Percentiles rank a stretch among this genome's conserved stretches.
Conservation (phyloP, 768 basidiomycete genomes). For the Boletus edulis region DNA sequence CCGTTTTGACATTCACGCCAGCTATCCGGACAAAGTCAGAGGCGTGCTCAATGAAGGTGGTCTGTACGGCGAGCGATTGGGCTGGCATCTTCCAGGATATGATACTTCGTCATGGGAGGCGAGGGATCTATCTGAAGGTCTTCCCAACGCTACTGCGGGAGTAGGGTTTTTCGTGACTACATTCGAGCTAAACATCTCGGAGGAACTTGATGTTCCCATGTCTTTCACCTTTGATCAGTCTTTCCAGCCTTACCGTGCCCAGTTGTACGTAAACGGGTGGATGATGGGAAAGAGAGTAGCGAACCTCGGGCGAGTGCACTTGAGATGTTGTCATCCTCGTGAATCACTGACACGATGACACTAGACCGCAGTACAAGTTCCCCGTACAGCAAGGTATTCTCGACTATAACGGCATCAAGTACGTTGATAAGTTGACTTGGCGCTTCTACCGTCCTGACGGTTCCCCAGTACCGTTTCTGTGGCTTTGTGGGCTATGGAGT, state of each 20-base stretch:
- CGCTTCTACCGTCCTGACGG: conserved; percentile 1
- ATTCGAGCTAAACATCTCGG: conserved; percentile 59
- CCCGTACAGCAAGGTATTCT: conserved; percentile 83
- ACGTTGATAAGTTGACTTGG: conserved; percentile 3
- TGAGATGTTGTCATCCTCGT: background rate
- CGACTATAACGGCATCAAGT: conserved; percentile 72
- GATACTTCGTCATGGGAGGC: conserved; percentile 57
- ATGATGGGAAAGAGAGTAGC: conserved; percentile 82
- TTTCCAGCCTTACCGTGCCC: conserved; percentile 66
- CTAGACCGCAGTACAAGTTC: conserved; percentile 75
- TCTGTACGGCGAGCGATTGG: conserved; percentile 63
- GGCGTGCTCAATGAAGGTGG: conserved; percentile 74
- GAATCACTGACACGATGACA: conserved; percentile 2
- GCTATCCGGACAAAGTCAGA: conserved; percentile 71
- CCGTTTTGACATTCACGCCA: conserved; percentile 27
- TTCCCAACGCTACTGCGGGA: conserved; percentile 58
- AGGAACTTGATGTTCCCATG: conserved; percentile 62
- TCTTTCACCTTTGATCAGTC: conserved; percentile 69
- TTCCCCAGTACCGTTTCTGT: conserved; percentile 52
- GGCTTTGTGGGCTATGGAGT: conserved; percentile 67
- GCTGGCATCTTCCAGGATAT: conserved; percentile 77
- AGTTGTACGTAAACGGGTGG: conserved; percentile 85
- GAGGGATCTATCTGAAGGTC: conserved; percentile 55
- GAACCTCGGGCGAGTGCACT: conserved; percentile 56
- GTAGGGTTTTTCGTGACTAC: conserved; percentile 82